Evolutionary conservation across 2,329 filamentous ascomycete genomes (phyloP).

Genomic region (Talaromyces amestolkiae): DNA sequence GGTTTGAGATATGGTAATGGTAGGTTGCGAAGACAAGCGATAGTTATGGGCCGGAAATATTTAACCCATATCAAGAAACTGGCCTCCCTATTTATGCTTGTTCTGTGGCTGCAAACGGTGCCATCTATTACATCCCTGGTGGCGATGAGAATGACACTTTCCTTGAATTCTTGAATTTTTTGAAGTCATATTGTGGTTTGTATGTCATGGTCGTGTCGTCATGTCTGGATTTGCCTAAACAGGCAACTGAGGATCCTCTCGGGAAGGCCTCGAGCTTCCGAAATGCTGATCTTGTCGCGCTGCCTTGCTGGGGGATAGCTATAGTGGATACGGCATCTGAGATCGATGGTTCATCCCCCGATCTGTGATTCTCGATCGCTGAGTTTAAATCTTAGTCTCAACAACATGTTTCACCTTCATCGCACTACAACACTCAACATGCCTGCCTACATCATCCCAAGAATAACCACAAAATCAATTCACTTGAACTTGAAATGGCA

Average conservation of each 20-base stretch:
- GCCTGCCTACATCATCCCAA: neutral
- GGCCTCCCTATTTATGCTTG: constrained; percentile 12
- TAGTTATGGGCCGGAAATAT: neutral
- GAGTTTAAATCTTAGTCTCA: neutral
- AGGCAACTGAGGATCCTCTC: neutral
- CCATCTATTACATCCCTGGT: neutral
- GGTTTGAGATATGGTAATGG: neutral
- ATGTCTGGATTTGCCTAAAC: neutral
- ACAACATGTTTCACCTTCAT: neutral
- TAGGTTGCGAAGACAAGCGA: neutral
- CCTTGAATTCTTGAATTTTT: neutral
- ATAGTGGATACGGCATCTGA: neutral
- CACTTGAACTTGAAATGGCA: neutral
- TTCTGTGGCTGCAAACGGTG: neutral
- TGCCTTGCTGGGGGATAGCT: neutral
- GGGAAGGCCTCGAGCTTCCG: neutral
- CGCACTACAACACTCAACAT: neutral
- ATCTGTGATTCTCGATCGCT: neutral
- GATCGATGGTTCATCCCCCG: constrained; percentile 3
- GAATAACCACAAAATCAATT: neutral
- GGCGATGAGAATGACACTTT: neutral
- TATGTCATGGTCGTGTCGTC: constrained; percentile 1
- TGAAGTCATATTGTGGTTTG: no score
- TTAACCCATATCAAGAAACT: neutral
- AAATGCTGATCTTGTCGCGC: neutral